Base-by-base conservation (phyloP, 2,329 filamentous ascomycete genomes). In the Aspergillus tanneri region DNA sequence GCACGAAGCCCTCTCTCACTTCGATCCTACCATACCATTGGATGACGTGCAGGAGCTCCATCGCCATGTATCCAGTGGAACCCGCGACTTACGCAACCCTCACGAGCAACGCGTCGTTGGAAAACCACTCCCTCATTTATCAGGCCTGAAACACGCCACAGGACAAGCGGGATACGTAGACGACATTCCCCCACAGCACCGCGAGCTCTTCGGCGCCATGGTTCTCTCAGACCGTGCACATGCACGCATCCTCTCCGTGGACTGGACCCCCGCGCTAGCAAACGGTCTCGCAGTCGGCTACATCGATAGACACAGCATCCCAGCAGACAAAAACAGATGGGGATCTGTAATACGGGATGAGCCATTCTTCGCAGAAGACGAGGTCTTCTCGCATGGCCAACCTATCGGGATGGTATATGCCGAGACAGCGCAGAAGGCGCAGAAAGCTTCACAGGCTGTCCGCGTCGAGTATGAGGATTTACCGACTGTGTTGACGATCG, bases 131-230 rank as follows among this genome's bases (percentile, higher is more conserved):
- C 84, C 83, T 4, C 90, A 95, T 60, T 80, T 93, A 18, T 87
- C 90, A 2, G 90, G 88, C 1, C 69, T 96, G 67, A 92, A 95
- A 71, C 90, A 96, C 68, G 86, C 84, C 5, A 91, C 88, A 0
- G 90, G 90, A 43, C 87, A 93, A 68, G 90, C 90, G 1, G 87
- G 92, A 59, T 96, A 96, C 58, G 90, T 88, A 0, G 90, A 96
- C 59, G 90, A 96, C 58, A 90, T 93, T 21, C 89, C 89, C 1
- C 75, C 84, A 0, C 74, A 89, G 54, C 85, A 83, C 64, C 90
- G 91, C 52, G 89, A 95, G 69, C 77, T 95, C 1, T 86, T 89
- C 54, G 90, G 86, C 3, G 88, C 84, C 56, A 76, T 93, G 44
- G 87, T 95, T 0, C 73, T 95, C 10, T 95, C 89, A 0, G 85